Percentiles rank a stretch among this genome's conserved stretches.
These are phyloP conservation scores for Cyclostephanos tholiformis DNA, from an alignment of 108 stramenopile genomes.

Conservation along the genomic window DNA sequence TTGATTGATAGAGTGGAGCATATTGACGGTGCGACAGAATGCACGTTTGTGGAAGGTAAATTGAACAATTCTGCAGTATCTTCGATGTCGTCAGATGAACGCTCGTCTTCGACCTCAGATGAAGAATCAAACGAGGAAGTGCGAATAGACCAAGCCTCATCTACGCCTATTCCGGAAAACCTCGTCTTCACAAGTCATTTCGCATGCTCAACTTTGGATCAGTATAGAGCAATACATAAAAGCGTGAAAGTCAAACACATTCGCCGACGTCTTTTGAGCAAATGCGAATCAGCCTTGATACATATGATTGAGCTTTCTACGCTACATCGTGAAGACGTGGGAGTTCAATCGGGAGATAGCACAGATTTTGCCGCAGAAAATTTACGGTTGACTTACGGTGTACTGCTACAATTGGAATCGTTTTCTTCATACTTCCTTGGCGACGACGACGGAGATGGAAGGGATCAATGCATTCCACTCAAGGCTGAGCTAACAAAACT, in stretches of 20 bases:
- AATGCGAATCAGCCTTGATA: slow-evolving; percentile 33
- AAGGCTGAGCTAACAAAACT: slow-evolving; percentile 39
- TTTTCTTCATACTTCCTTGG: slow-evolving; percentile 33
- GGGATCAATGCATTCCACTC: slow-evolving; percentile 17
- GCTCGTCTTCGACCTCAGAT: slow-evolving; percentile 27
- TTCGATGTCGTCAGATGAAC: slow-evolving; percentile 34
- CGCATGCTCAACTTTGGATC: slow-evolving; percentile 6
- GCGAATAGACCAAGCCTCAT: neutral
- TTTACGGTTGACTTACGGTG: slow-evolving; percentile 36
- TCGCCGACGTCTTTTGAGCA: slow-evolving; percentile 36
- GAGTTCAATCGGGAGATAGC: slow-evolving; percentile 19
- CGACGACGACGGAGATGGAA: slow-evolving; percentile 23
- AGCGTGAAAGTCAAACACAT: slow-evolving; percentile 12
- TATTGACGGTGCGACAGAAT: neutral
- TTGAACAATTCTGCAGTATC: slow-evolving; percentile 20
- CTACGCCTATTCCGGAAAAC: slow-evolving; percentile 11
- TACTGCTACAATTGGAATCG: slow-evolving; percentile 28
- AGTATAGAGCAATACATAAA: slow-evolving; percentile 10
- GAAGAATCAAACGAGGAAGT: slow-evolving; percentile 22
- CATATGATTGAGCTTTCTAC: slow-evolving; percentile 27
- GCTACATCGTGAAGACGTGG: slow-evolving; percentile 8
- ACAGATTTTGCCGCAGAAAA: slow-evolving; percentile 30
- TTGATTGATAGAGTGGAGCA: slow-evolving; percentile 10
- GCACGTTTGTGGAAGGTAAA: neutral
- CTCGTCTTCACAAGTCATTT: slow-evolving; percentile 14